Evolutionary conservation across 179 eudicot species (phyloP), one percentile per base, ranked within the genome.

Genomic region (Silene noctiflora): DNA sequence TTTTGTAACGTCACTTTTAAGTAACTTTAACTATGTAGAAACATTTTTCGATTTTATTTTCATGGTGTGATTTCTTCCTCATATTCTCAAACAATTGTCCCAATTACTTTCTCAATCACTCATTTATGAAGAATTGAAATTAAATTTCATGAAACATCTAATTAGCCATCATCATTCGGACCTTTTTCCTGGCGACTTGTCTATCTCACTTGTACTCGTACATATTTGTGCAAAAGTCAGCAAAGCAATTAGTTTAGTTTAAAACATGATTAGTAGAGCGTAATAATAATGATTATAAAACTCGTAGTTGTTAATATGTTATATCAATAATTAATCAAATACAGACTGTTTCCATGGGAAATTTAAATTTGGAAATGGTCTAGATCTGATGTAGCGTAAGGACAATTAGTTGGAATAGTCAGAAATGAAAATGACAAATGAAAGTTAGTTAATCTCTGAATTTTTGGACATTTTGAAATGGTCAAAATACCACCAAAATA

Each of bases 1-100:
- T 68, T 65, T 68, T 68, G 71, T 67, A 33, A 66, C 8, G 48
- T 31, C 48, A 66, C 48, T 66, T 27, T 27, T 33, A 6, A 3
- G 70, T 68, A 68, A 68, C 72, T 68, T 68, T 68, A 19, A 68
- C 51, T 68, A 19, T 68, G 72, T 68, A 68, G 55, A 39, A 39
- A 17, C 56, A 24, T 11, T 25, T 64, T 64, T 64, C 39, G 33
- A 12, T 64, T 64, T 63, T 10, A 5, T 13, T 64, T 64, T 12
- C 0, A 51, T 51, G n/a, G 4, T 16, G 58, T 51, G 58, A 12
- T 14, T 51, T 51, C 14, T 29, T 12, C 58, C 4, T 51, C 4
- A 51, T 51, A 13, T 12, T 51, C 19, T 39, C 10, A 6, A 6
- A 39, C 46, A 39, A 39, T 35, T 35, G 42, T 35, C 42, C 42